Evolutionary conservation across 2,329 filamentous ascomycete species (phyloP).

Genomic region (Beauveria sp.): DNA sequence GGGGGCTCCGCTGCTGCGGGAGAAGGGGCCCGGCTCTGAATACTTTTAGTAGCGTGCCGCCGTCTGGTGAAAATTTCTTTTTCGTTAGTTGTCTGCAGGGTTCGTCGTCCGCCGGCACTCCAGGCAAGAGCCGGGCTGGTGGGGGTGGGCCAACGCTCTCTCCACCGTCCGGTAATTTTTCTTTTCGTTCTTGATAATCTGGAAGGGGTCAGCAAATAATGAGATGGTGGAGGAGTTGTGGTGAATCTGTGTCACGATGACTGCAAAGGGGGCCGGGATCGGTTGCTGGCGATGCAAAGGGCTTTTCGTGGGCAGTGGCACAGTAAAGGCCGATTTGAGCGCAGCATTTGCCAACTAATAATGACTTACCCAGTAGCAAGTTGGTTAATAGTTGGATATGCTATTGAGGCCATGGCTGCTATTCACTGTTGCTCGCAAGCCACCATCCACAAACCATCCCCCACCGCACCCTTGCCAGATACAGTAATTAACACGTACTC

Average conservation of each 20-base stretch:
- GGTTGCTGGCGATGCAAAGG: background rate
- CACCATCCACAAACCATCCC: too few relatives aligned
- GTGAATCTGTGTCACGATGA: background rate
- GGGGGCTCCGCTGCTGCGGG: background rate
- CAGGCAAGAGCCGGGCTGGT: background rate
- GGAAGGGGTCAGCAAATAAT: background rate
- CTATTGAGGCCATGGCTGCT: too few relatives aligned
- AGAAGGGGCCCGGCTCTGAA: background rate
- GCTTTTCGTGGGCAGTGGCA: background rate
- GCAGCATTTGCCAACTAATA: background rate
- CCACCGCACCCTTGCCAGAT: too few relatives aligned
- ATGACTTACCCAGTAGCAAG: too few relatives aligned
- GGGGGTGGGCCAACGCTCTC: conserved; percentile 9
- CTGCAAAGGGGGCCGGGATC: background rate
- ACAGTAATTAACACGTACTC: too few relatives aligned
- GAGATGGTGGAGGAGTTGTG: background rate
- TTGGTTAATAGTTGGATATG: too few relatives aligned
- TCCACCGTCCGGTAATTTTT: background rate
- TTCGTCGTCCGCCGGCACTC: background rate
- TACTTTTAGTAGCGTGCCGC: too few relatives aligned
- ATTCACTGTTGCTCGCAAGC: too few relatives aligned
- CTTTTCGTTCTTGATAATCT: background rate
- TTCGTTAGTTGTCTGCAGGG: background rate
- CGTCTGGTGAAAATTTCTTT: background rate
- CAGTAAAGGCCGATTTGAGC: background rate